A percentile compares a stretch with the other conserved stretches of the same genome.
Evolutionary conservation across 805 yeast genomes (phyloP).

Genomic region (Starmerella cellae): DNA sequence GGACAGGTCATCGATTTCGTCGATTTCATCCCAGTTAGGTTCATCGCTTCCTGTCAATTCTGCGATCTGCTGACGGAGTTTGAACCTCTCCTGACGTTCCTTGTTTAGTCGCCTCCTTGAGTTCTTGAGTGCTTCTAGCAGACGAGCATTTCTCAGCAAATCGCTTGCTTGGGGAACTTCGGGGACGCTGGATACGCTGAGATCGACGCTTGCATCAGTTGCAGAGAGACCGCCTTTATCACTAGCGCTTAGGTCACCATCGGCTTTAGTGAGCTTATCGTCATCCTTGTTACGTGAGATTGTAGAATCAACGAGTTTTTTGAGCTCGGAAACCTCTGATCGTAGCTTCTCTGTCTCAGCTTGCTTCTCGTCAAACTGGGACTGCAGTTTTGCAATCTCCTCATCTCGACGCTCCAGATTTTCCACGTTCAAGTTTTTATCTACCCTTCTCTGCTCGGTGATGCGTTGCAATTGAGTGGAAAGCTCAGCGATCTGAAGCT

Average conservation of each 20-base stretch:
- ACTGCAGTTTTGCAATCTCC: conserved; percentile 8
- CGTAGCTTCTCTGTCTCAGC: not conserved
- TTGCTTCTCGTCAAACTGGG: conserved; percentile 3
- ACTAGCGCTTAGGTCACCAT: not conserved
- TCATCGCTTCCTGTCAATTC: not conserved
- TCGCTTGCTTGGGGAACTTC: conserved; percentile 5
- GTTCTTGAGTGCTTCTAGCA: not conserved
- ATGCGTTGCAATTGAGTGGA: not conserved
- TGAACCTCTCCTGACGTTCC: conserved; percentile 8
- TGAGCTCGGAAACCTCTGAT: not conserved
- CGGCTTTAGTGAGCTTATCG: not conserved
- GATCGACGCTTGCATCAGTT: conserved; percentile 2
- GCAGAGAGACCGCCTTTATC: not conserved
- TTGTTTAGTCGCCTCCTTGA: conserved; percentile 1
- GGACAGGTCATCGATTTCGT: not conserved
- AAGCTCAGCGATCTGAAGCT: conserved; percentile 16
- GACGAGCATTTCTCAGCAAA: conserved; percentile 3
- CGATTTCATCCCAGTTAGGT: not conserved
- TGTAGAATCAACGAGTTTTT: not conserved
- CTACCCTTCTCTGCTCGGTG: conserved; percentile 2
- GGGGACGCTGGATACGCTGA: not conserved
- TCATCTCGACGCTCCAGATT: conserved; percentile 8
- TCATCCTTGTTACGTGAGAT: not conserved
- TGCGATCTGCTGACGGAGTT: conserved; percentile 5
- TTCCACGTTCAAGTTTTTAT: not conserved